Conservation (phyloP, 169 alveolate genomes). For the Eimeria tenella region DNA sequence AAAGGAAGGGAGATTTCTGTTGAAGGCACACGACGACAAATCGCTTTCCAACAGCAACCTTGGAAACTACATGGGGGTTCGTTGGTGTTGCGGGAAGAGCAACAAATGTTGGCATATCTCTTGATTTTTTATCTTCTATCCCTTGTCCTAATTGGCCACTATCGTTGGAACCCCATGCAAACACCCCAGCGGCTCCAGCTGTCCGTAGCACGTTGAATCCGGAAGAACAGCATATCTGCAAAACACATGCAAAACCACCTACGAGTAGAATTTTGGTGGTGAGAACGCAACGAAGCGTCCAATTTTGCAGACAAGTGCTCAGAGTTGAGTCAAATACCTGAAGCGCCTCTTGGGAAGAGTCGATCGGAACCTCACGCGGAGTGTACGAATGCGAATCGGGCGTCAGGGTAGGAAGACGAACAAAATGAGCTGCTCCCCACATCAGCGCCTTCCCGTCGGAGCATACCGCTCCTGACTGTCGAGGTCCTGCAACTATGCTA, state of each 20-base stretch:
- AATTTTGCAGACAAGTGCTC: too few relatives aligned
- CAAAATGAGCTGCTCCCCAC: conserved; percentile 79
- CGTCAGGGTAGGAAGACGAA: conserved; percentile 64
- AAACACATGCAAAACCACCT: neutral
- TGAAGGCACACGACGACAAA: conserved; percentile 76
- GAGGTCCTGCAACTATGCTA: conserved; percentile 77
- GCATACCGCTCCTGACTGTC: conserved; percentile 76
- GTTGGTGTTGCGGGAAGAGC: conserved; percentile 64
- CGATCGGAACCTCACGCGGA: conserved; percentile 75
- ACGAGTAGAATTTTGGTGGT: too few relatives aligned
- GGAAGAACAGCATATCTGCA: conserved; percentile 75
- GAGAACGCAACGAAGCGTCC: too few relatives aligned
- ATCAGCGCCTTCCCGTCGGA: conserved; percentile 76
- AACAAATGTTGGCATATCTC: conserved; percentile 73
- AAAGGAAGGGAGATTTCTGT: conserved; percentile 48
- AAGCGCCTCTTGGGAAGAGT: neutral
- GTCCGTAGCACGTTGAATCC: conserved; percentile 78
- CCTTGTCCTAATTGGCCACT: conserved; percentile 80
- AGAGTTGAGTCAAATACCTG: conserved; percentile 19
- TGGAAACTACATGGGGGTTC: conserved; percentile 49
- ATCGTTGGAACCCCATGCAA: conserved; percentile 81
- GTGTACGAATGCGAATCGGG: conserved; percentile 78
- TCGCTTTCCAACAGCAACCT: conserved; percentile 77
- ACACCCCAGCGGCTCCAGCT: conserved; percentile 66
- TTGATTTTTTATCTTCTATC: conserved; percentile 4